Evolutionary conservation across 78 protist genomes (phyloP).

Genomic region (Acrasis kona): DNA sequence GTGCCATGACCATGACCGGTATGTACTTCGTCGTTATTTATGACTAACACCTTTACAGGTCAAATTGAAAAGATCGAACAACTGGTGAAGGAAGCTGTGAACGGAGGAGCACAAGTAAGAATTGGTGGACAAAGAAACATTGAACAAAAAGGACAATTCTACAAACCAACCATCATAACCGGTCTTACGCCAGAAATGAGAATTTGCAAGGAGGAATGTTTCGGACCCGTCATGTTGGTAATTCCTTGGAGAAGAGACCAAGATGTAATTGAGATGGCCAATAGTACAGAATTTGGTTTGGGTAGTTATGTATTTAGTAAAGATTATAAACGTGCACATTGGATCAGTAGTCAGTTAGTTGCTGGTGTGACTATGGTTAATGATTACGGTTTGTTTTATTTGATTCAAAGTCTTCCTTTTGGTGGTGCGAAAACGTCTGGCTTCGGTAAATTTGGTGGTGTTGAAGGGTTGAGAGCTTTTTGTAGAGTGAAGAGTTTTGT

Average conservation of each 20-base stretch:
- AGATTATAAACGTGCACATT: slow-evolving; percentile 40
- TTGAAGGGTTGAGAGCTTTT: slow-evolving; percentile 57
- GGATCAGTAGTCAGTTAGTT: slow-evolving; percentile 31
- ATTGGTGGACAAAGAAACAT: slow-evolving; percentile 7
- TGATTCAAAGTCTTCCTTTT: slow-evolving; percentile 65
- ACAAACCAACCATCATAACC: slow-evolving; percentile 42
- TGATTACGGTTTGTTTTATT: slow-evolving; percentile 63
- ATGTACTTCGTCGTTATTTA: too few species aligned
- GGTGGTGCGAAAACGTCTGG: slow-evolving; percentile 74
- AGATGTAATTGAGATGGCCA: slow-evolving; percentile 32
- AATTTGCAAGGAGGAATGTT: slow-evolving; percentile 34
- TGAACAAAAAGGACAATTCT: slow-evolving; percentile 15
- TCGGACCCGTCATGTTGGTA: slow-evolving; percentile 40
- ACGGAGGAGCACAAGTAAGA: slow-evolving; percentile 15
- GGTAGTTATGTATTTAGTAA: slow-evolving; percentile 49
- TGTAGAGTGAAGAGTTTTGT: too few species aligned
- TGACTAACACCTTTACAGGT: too few species aligned
- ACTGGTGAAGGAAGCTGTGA: slow-evolving; percentile 28
- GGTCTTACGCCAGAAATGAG: slow-evolving; percentile 37
- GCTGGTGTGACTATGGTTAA: slow-evolving; percentile 66
- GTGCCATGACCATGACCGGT: too few species aligned
- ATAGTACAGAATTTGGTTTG: slow-evolving; percentile 49
- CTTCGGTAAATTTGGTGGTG: slow-evolving; percentile 57
- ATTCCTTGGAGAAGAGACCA: slow-evolving; percentile 18
- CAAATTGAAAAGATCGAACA: slow-evolving; percentile 16